Percentiles rank a stretch among this genome's conserved stretches.
Conservation (phyloP, 352 stramenopile species). For the Aphanomyces invadans region DNA sequence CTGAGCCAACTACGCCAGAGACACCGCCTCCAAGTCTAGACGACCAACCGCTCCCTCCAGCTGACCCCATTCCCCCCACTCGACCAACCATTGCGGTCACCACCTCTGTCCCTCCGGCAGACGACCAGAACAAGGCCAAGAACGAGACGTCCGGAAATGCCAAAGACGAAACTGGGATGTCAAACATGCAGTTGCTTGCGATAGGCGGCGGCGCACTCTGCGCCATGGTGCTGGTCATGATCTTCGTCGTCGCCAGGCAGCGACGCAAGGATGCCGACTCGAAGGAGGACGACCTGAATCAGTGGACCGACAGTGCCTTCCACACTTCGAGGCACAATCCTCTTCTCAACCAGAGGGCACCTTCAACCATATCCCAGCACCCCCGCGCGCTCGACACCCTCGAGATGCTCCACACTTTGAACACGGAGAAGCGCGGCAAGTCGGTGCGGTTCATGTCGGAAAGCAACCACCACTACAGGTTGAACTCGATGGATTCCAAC, state of each 20-base stretch:
- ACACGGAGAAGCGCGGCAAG: not conserved
- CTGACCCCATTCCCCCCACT: not conserved
- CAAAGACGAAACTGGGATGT: not conserved
- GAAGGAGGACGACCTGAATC: not conserved
- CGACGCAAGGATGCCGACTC: not conserved
- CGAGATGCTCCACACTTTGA: not conserved
- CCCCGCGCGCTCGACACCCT: not conserved
- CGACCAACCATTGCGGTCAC: not conserved
- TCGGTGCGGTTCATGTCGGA: not conserved
- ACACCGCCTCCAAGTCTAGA: too few species aligned
- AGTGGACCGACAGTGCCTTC: not conserved
- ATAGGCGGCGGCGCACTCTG: not conserved
- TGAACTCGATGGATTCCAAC: not conserved
- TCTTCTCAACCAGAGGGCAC: not conserved
- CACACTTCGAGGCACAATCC: not conserved
- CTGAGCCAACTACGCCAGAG: not conserved
- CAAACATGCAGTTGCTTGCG: not conserved
- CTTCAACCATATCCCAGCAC: not conserved
- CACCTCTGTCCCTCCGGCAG: too few species aligned
- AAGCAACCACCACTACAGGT: not conserved
- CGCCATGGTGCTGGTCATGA: not conserved
- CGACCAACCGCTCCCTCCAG: too few species aligned
- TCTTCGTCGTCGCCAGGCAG: not conserved
- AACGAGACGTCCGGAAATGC: not conserved
- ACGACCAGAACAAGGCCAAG: not conserved